Base-by-base conservation (phyloP, 108 stramenopile genomes). In the Fistulifera solaris region DNA sequence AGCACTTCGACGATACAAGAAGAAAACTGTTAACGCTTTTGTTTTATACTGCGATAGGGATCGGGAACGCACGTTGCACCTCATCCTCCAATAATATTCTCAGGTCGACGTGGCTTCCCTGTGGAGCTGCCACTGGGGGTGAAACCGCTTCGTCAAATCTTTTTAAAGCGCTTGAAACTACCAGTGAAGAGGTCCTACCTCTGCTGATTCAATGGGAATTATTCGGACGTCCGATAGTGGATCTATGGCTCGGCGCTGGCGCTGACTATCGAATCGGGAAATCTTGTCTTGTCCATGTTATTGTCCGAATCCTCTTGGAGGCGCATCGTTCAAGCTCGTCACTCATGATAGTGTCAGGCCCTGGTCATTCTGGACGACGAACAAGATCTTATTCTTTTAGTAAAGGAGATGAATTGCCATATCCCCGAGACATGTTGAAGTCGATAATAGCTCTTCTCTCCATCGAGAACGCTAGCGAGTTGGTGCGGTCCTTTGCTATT, bases 331-430 rank as follows among this genome's bases (percentile, higher is more conserved):
- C 63, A 19, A 61, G 66, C 45, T 28, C 73, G 23, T 61, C 35
- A 5, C 62, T 83, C 27, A 70, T 74, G 27, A 85, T 92, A 40
- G 76, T 77, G 0, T 69, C 87, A 26, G 90, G 90, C 8, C 86
- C 90, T 6, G 50, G 69, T n/a, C 51, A 54, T n/a, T 50, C 48
- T 5, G 86, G 90, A 19, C 63, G 79, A n/a, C 53, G 90, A 58
- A 47, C 56, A 23, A 54, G 86, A 24, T 88, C 86, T 8, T 87
- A 92, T 56, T 88, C 90, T 3, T 59, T 92, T 62, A 84, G 86
- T 28, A 70, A 71, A 19, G 65, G 54, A 35, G 76, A 77, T 41
- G 52, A 59, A 21, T 49, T 76, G 8, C 79, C 81, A 22, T 92
- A 86, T 47, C 90, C 90, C 8, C 57, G 59, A 46, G 73, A 65